phyloP scores from a whole-genome alignment of 345 rosid species.

The Eucalyptus polyanthemos region DNA sequence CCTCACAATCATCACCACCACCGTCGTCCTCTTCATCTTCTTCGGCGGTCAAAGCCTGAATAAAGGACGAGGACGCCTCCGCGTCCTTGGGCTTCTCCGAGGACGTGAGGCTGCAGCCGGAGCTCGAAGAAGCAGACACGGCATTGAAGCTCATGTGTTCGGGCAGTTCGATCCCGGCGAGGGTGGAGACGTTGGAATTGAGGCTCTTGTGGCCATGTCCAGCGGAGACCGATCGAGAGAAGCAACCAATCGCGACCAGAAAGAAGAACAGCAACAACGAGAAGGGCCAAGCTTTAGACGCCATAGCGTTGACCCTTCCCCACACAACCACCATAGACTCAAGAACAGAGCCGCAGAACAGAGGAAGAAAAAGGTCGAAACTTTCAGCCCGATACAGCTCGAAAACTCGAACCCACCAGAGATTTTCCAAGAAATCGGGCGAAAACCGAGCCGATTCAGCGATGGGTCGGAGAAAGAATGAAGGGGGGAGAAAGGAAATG shows the following conservation, averaged over 20 bases:
- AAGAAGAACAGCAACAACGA: constrained; percentile 8
- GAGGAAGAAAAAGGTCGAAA: background rate
- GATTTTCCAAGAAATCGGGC: background rate
- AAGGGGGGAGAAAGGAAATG: background rate
- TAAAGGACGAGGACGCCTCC: background rate
- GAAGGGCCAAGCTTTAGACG: constrained; percentile 13
- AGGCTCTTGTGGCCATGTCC: constrained; percentile 10
- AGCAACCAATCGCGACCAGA: constrained; percentile 8
- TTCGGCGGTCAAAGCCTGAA: background rate
- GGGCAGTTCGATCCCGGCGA: constrained; percentile 55
- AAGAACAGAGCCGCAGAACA: background rate
- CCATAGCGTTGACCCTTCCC: constrained; percentile 27
- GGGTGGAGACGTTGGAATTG: constrained; percentile 26
- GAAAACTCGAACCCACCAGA: background rate
- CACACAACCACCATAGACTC: background rate
- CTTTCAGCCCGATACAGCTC: background rate
- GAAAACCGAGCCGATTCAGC: background rate
- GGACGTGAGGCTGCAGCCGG: constrained; percentile 45
- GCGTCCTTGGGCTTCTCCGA: constrained; percentile 10
- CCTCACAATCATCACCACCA: background rate
- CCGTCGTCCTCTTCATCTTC: background rate
- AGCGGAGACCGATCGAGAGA: constrained; percentile 20
- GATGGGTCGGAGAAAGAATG: background rate
- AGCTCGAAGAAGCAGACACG: constrained; percentile 46
- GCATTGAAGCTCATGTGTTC: constrained; percentile 61